phyloP scores from a whole-genome alignment of 2,329 filamentous ascomycete genomes.

The Helminthosporium solani region DNA sequence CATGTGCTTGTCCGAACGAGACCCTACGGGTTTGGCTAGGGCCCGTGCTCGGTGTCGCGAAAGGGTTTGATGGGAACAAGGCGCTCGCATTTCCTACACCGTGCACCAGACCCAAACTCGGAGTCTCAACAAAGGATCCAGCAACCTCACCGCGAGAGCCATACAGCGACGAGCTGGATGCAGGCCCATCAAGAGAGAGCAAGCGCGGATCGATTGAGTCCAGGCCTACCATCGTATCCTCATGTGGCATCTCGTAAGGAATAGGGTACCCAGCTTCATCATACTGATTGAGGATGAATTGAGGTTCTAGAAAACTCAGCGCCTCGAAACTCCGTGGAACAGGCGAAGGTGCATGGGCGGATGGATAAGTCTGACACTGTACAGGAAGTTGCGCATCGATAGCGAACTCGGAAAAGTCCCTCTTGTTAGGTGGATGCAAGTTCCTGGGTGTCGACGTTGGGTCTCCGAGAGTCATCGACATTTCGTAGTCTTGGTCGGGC shows the following conservation, averaged over 20 bases:
- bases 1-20: constrained; percentile 3
- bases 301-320: neutral
- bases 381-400: neutral
- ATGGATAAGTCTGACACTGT: neutral
- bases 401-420: neutral
- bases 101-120: neutral
- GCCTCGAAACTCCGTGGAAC: neutral
- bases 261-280: constrained; percentile 2
- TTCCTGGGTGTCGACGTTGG: neutral
- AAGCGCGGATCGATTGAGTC: neutral
- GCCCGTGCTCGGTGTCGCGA: neutral
- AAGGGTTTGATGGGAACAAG: constrained; percentile 1
- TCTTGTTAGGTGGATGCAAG: neutral
- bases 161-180: neutral
- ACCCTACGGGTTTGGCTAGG: constrained; percentile 2
- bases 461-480: neutral
- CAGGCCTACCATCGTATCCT: constrained; percentile 3
- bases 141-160: neutral
- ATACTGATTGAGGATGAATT: constrained; percentile 8
- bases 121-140: neutral
- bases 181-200: neutral
- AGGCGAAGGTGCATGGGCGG: constrained; percentile 1
- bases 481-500: constrained; percentile 3
- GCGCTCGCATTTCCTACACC: neutral
- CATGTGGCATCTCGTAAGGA: constrained; percentile 6